These are phyloP conservation scores for Phytophthora pistaciae DNA, from an alignment of 352 stramenopile species.

Conservation along the genomic window DNA sequence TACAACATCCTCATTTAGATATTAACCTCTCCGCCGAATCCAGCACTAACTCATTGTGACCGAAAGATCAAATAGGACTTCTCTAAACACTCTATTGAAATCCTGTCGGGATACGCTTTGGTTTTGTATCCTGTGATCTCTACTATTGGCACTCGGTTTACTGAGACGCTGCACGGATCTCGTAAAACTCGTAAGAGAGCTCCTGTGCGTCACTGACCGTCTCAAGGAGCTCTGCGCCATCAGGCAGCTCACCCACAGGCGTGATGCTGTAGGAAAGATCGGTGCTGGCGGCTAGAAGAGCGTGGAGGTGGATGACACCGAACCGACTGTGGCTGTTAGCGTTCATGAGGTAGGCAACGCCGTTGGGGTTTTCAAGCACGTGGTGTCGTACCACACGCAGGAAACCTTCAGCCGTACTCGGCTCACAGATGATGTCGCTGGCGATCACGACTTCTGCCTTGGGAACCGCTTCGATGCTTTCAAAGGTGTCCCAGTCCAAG, in stretches of 20 bases:
- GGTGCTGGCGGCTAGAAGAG: slow-evolving; percentile 58
- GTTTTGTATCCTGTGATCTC: slow-evolving; percentile 9
- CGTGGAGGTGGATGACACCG: slow-evolving; percentile 77
- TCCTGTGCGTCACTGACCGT: slow-evolving; percentile 81
- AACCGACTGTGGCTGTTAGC: slow-evolving; percentile 90
- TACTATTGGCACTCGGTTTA: slow-evolving; percentile 23
- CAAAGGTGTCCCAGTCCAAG: slow-evolving; percentile 82
- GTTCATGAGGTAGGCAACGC: slow-evolving; percentile 89
- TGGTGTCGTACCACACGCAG: slow-evolving; percentile 77
- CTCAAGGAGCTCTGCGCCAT: slow-evolving; percentile 74
- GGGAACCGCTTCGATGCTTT: slow-evolving; percentile 61
- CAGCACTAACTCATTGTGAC: too few relatives aligned
- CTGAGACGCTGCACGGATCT: slow-evolving; percentile 60
- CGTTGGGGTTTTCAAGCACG: slow-evolving; percentile 44
- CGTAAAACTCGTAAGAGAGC: slow-evolving; percentile 89
- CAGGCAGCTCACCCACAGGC: slow-evolving; percentile 61
- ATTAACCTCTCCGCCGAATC: not conserved
- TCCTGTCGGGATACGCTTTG: not conserved
- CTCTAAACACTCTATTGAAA: slow-evolving; percentile 6
- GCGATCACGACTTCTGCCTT: slow-evolving; percentile 87
- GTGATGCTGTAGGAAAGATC: slow-evolving; percentile 82
- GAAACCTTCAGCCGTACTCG: slow-evolving; percentile 89
- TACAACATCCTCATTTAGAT: slow-evolving; percentile 73
- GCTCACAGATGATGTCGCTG: slow-evolving; percentile 91
- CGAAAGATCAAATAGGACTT: not conserved